These are phyloP conservation scores for Amaranthus cruentus DNA, from an alignment of 148 eudicot species.

Conservation along the genomic window DNA sequence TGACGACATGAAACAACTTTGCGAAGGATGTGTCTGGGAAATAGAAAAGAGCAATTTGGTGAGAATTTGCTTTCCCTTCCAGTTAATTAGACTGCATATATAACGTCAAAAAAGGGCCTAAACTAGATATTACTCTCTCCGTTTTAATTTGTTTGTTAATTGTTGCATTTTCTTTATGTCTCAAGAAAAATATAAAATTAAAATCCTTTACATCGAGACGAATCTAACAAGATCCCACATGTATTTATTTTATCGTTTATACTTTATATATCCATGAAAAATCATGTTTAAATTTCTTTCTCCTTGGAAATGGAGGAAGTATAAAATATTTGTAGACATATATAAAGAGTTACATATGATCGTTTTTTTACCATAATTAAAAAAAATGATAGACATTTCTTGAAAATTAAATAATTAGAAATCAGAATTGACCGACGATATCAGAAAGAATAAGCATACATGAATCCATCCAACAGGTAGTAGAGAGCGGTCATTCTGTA, in stretches of 20 bases:
- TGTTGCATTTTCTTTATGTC: neutral
- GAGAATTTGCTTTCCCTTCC: neutral
- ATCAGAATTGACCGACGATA: neutral
- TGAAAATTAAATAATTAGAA: neutral
- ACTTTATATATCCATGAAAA: too few relatives aligned
- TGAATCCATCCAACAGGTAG: slow-evolving; percentile 83
- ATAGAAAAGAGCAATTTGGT: slow-evolving; percentile 18
- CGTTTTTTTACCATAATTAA: neutral
- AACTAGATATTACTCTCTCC: too few relatives aligned
- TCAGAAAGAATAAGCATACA: slow-evolving; percentile 41
- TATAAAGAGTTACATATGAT: neutral
- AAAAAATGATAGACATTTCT: neutral
- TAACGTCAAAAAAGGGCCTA: too few relatives aligned
- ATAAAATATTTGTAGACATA: neutral
- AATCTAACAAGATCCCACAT: neutral
- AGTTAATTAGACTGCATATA: neutral
- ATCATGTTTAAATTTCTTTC: too few relatives aligned
- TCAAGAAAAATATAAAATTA: neutral
- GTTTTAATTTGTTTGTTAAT: too few relatives aligned
- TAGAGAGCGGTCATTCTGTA: slow-evolving; percentile 60
- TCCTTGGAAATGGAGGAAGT: too few relatives aligned
- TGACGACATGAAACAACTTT: slow-evolving; percentile 81
- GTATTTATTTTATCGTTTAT: too few relatives aligned
- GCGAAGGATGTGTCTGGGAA: slow-evolving; percentile 81
- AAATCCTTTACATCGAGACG: neutral